Evolutionary conservation across 2,329 filamentous ascomycete genomes (phyloP).

Genomic region (Phialophora tarda): DNA sequence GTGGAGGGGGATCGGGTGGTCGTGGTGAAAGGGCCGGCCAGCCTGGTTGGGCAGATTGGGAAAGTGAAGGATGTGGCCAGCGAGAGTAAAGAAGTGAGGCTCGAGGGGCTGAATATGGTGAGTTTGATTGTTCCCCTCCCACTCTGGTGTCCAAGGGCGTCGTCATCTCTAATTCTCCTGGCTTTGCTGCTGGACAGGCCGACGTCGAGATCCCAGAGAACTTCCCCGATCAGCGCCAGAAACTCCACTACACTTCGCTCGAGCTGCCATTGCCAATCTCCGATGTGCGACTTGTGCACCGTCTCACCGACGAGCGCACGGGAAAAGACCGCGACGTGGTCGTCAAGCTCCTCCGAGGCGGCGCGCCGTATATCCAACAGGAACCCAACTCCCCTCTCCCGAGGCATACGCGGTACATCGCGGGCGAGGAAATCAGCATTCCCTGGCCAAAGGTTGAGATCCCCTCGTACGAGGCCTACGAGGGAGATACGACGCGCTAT

Average conservation of each 20-base stretch:
- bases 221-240: slow-evolving; percentile 38
- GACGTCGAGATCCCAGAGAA: slow-evolving; percentile 51
- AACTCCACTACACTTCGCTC: slow-evolving; percentile 54
- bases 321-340: slow-evolving; percentile 70
- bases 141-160: not conserved
- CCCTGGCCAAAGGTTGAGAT: slow-evolving; percentile 71
- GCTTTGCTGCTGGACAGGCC: slow-evolving; percentile 42
- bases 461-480: slow-evolving; percentile 60
- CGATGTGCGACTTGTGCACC: not conserved
- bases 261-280: slow-evolving; percentile 62
- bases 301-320: slow-evolving; percentile 69
- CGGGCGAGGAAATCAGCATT: slow-evolving; percentile 67
- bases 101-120: slow-evolving; percentile 70
- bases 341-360: slow-evolving; percentile 70
- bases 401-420: slow-evolving; percentile 61
- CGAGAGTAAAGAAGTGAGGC: slow-evolving; percentile 62
- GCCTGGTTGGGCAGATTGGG: slow-evolving; percentile 77
- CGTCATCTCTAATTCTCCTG: not conserved
- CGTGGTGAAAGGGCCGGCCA: slow-evolving; percentile 73
- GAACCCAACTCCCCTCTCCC: slow-evolving; percentile 52
- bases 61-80: slow-evolving; percentile 64
- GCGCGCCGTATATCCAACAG: slow-evolving; percentile 58
- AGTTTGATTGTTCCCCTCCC: slow-evolving; percentile 40
- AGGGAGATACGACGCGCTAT: slow-evolving; percentile 74
- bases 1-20: slow-evolving; percentile 78